Evolutionary conservation across 441 rosid species (phyloP), one percentile per base, ranked within the genome.

Genomic region (Pelargonium cotyledonis): DNA sequence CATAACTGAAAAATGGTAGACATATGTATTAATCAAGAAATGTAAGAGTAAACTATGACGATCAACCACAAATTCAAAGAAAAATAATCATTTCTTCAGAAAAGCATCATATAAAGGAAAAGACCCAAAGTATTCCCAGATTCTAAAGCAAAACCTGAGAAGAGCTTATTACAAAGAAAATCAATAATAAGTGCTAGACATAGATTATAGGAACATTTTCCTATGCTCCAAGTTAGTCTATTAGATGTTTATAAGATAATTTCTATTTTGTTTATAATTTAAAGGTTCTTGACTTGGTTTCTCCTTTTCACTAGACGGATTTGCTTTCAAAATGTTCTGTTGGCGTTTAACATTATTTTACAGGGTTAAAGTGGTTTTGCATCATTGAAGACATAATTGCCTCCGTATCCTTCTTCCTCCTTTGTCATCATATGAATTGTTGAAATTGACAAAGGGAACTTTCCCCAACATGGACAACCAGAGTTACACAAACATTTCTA

Each of bases 11-110:
- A 51, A 26, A 64, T 31, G 63, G 64, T 12, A 62, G 38, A 69
- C 64, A 76, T 15, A 69, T 63, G 73, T 63, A 66, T 58, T 15
- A 23, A 72, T 60, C 65, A 19, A 38, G 51, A 60, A 72, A 72
- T 12, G 51, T 68, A 44, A 64, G 49, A 67, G 64, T 38, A 10
- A 53, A 26, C 43, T 15, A 58, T 47, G 19, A 43, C 26, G 65
- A 40, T 60, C 12, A 10, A 40, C 51, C 67, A 23, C 40, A 68
- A 57, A 51, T 65, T 60, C 55, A 65, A 49, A 43, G 38, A 5
- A 9, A 49, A 65, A 44, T 31, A 14, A 63, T 43, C 6, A 29
- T 53, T n/a, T 15, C 26, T 31, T 31, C 19, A 5, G 21, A 57
- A 68, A 62, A 62, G 38, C 65, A 29, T 60, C 31, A 21, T 8